Evolutionary conservation across 805 yeast species (phyloP).

Genomic region (Jamesozyma rosinii): DNA sequence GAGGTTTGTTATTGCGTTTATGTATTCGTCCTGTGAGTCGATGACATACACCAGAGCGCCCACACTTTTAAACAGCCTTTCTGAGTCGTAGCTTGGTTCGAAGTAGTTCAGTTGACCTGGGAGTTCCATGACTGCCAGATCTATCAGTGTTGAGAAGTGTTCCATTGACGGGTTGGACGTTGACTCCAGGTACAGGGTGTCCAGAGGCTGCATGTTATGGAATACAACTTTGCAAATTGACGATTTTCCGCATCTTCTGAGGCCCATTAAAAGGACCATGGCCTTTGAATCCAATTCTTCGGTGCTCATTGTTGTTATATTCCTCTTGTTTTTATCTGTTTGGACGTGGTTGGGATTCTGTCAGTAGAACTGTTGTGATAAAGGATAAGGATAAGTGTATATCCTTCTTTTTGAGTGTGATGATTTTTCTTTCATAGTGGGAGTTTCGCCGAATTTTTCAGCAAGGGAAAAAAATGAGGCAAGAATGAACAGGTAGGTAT

Average conservation of each 20-base stretch:
- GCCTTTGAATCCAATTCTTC: constrained; percentile 48
- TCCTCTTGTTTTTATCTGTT: background rate
- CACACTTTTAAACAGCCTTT: constrained; percentile 64
- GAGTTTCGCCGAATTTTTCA: no score
- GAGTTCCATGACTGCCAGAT: constrained; percentile 81
- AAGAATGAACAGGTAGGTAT: no score
- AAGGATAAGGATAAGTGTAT: no score
- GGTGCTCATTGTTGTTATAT: constrained; percentile 5
- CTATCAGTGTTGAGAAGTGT: constrained; percentile 73
- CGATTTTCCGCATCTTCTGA: constrained; percentile 84
- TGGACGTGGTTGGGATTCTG: no score
- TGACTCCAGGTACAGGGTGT: constrained; percentile 80
- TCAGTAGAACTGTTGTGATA: no score
- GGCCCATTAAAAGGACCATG: constrained; percentile 81
- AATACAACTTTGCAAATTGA: constrained; percentile 93
- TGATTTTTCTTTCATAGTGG: no score
- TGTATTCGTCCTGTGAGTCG: constrained; percentile 90
- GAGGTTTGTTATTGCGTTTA: constrained; percentile 80
- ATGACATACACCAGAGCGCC: constrained; percentile 92
- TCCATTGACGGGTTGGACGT: constrained; percentile 85
- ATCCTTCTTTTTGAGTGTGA: no score
- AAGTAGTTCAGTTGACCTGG: constrained; percentile 90
- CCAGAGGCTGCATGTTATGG: constrained; percentile 92
- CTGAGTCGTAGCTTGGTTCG: constrained; percentile 76
- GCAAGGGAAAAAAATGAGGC: no score